Base-by-base conservation (phyloP, 257 asterid species). In the Gynochthodes officinalis region DNA sequence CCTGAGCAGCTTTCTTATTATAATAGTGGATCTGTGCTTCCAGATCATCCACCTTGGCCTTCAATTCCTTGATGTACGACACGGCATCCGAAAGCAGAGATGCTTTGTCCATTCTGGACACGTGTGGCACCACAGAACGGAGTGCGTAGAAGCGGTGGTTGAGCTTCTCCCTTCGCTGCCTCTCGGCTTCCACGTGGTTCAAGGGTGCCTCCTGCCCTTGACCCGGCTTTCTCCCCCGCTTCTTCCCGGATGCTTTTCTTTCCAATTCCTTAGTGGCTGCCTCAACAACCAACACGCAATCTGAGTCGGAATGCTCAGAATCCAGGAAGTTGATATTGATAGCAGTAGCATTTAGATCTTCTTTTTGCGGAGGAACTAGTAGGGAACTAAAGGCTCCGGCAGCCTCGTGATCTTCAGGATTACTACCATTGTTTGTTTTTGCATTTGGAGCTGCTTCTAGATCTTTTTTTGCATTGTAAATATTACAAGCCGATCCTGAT, bases 161-260 rank as follows among this genome's bases (percentile, higher is more conserved):
- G 37, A 92, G 88, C 89, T 89, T 92, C 86, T 92, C 97, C 75
- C 97, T 59, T 67, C 97, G 67, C 88, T 89, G 97, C 84, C 93
- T 76, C 92, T 91, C 97, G 21, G 95, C 95, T 74, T 88, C 97
- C 78, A 89, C 95, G 75, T 88, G 96, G 83, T 85, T 88, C 68
- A 80, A 55, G 27, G 90, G 84, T n/a, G 80, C 70, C 46, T 82
- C 89, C 0, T 77, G 46, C 15, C 72, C 73, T 14, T 6, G 30
- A 42, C 77, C 65, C 1, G 93, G 85, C 84, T 85, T 91, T 73
- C 96, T 68, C 0, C 95, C 97, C 74, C 93, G 78, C 81, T 88
- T 91, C 78, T 79, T 84, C 1, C 84, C 78, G 3, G 68, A n/a
- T 25, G 46, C 54, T 69, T 65, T 75, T 4, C 75, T 59, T 21